Evolutionary conservation across 306 rosid genomes (phyloP).

Genomic region (Parietaria judaica): DNA sequence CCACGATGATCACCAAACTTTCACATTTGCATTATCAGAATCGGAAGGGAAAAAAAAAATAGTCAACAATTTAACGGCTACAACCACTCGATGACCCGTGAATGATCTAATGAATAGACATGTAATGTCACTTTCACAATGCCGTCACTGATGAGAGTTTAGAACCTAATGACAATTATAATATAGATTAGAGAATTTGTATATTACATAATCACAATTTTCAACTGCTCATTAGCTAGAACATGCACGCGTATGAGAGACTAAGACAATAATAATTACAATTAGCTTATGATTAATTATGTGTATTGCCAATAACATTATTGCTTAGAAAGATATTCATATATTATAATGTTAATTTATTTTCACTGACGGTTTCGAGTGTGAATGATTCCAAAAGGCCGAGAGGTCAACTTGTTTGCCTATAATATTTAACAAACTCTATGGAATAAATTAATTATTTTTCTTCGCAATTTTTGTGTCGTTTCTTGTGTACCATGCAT

Average conservation of each 20-base stretch:
- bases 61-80: too few species aligned
- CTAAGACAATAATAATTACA: neutral
- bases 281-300: neutral
- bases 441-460: conserved; percentile 3
- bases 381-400: conserved; percentile 3
- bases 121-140: neutral
- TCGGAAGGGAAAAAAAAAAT: too few species aligned
- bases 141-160: neutral
- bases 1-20: neutral
- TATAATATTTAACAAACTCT: neutral
- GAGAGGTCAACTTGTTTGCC: conserved; percentile 6
- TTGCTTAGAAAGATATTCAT: neutral
- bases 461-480: neutral
- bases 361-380: neutral
- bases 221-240: neutral
- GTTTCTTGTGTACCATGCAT: neutral
- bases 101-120: neutral
- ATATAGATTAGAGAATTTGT: neutral
- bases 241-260: conserved; percentile 1
- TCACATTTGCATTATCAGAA: neutral
- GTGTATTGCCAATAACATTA: neutral
- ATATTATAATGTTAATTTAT: neutral
- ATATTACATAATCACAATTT: neutral
- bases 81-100: neutral
- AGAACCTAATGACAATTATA: neutral